Evolutionary conservation across 2,329 filamentous ascomycete species (phyloP), one percentile per base, ranked within the genome.

Genomic region (Fusarium sp.): DNA sequence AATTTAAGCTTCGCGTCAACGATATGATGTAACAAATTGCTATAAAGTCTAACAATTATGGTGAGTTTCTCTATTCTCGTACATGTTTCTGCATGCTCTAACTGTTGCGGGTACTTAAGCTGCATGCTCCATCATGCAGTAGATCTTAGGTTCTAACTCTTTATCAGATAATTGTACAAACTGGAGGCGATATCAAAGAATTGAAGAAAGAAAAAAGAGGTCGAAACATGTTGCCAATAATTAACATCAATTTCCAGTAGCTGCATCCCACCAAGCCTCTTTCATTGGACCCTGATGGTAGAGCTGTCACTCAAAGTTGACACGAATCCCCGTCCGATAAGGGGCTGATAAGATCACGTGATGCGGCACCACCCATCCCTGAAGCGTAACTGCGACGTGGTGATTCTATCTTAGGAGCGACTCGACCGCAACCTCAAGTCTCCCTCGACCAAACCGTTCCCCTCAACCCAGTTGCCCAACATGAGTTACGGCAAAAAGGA

Each of bases 401-500:
- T 81, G 79, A 78, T 79, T 78, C 71, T 75, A 66, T 36, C 45
- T 64, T 58, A 66, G 68, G 68, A 68, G 68, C 57, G 72, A 68
- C 65, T 70, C 70, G 74, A 70, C 71, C 74, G 74, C 68, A 77
- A 75, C 72, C 74, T 75, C 75, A 76, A 76, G 75, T 74, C 74
- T 77, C 74, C 75, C 72, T 75, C 72, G 74, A 77, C 74, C 72
- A 74, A 71, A 72, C 71, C 73, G 58, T 44, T 61, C 20, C 58
- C 71, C 69, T 68, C 73, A 71, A 76, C 74, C 75, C 74, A 76
- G 75, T 75, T 77, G 82, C 83, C 83, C 84, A 90, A 74, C 78
- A 97, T 97, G 95, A 96, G 92, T 84, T 97, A 96, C 89, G 91
- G 95, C 86, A 99, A 99, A 86, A 98, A 97, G 87, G 95, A 99